phyloP scores from a whole-genome alignment of 495 filamentous ascomycete species.

The Xylaria sp. region DNA sequence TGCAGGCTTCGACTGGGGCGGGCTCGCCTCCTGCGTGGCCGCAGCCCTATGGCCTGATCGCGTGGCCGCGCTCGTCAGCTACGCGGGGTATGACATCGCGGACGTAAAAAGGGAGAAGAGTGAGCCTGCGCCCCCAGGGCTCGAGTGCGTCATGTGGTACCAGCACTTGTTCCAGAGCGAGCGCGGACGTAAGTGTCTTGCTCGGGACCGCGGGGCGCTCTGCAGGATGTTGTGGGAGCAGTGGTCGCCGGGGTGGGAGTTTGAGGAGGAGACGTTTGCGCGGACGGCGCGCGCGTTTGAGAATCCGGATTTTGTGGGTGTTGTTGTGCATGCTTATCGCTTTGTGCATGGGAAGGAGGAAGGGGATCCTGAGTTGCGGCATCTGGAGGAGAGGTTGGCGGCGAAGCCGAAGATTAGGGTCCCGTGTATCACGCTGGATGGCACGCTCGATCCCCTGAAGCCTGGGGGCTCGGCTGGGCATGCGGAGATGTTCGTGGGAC shows the following conservation, averaged over 20 bases:
- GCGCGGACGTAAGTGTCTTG: constrained; percentile 25
- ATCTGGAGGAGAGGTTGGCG: constrained; percentile 14
- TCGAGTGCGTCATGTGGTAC: constrained; percentile 29
- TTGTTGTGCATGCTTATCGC: constrained; percentile 24
- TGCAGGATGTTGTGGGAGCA: constrained; percentile 24
- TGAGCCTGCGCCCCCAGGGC: background rate
- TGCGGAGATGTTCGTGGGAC: constrained; percentile 23
- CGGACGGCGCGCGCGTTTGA: constrained; percentile 24
- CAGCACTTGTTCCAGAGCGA: constrained; percentile 28
- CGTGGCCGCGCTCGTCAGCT: constrained; percentile 21
- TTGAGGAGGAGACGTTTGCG: constrained; percentile 15
- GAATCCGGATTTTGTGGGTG: constrained; percentile 29
- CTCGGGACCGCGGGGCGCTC: constrained; percentile 16
- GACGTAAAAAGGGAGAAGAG: constrained; percentile 9
- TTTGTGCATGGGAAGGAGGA: constrained; percentile 22
- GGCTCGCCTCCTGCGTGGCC: constrained; percentile 25
- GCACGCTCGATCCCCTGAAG: constrained; percentile 21
- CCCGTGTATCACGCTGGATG: constrained; percentile 28
- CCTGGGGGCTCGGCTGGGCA: constrained; percentile 18
- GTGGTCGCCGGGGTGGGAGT: constrained; percentile 27
- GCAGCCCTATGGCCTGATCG: constrained; percentile 30
- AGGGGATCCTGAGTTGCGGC: constrained; percentile 17
- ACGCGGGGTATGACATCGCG: constrained; percentile 23
- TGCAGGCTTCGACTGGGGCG: constrained; percentile 31
- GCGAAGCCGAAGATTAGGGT: constrained; percentile 23